Base-by-base conservation (phyloP, 2,329 filamentous ascomycete genomes). In the Penicillium italicum region DNA sequence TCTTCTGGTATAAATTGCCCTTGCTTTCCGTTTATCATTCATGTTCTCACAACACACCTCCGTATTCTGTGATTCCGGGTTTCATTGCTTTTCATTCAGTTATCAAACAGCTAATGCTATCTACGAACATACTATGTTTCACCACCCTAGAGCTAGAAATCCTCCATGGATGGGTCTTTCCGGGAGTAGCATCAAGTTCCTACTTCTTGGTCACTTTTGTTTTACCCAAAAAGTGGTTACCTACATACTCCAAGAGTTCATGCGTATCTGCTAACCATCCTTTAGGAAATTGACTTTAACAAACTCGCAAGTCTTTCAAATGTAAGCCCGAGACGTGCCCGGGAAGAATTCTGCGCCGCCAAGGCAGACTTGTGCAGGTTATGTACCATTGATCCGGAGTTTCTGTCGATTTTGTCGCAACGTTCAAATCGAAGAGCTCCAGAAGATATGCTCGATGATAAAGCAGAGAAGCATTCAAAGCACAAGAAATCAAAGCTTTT, bases 281-380 rank as follows among this genome's bases (percentile, higher is more conserved):
- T 20, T 20, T 4, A 22, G 42, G 0, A 31, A 9, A 8, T 22
- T 6, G 42, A 44, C 12, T 2, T 2, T 2, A 1, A 10, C 2
- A 14, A 31, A 10, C 26, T 31, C 7, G 18, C 7, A 20, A 11
- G 11, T 16, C 18, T 44, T 9, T 2, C 18, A 8, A 3, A 0
- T 16, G 8, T 20, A 2, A 44, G 0, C 18, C 12, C 18, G 1
- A 1, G 0, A 1, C 1, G 1, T 31, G 28, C 18, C 22, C 0
- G 0, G 12, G 0, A 0, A 1, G n/a, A 3, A 44, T 12, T 30
- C 6, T 3, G 5, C 8, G 1, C 0, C 0, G 41, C 24, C 5
- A 30, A 12, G 41, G 3, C 2, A 43, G 18, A 18, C 10, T 1
- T 18, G 4, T 0, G 5, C 6, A 30, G 0, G 3, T 8, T 43